phyloP scores from a whole-genome alignment of 208 protist species.

The Phytomonas francai region DNA sequence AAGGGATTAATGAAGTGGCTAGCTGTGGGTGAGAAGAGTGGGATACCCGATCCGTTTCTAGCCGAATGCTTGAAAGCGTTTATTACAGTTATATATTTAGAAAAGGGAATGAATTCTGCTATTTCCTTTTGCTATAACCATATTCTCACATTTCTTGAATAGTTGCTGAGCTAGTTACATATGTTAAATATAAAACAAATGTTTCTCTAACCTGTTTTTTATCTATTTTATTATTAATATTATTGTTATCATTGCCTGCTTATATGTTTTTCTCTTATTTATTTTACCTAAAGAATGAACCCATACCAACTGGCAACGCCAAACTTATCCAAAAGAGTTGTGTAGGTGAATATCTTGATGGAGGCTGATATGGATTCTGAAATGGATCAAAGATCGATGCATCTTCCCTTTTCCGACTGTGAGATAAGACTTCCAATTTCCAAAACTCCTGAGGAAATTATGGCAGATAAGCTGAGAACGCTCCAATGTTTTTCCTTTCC shows the following conservation, averaged over 20 bases:
- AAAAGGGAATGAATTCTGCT: conserved; percentile 42
- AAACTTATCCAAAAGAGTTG: neutral
- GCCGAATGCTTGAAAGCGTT: conserved; percentile 68
- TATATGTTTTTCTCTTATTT: neutral
- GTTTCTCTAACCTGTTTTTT: neutral
- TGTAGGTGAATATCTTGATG: conserved; percentile 4
- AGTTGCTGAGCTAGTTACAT: neutral
- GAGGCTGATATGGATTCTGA: neutral
- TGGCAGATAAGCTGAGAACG: conserved; percentile 45
- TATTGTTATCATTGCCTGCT: neutral
- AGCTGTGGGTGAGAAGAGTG: conserved; percentile 20
- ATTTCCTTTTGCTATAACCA: conserved; percentile 23
- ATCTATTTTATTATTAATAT: conserved; percentile 8
- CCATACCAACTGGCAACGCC: neutral
- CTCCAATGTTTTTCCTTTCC: conserved; percentile 50
- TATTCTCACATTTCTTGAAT: conserved; percentile 3
- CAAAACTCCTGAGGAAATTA: conserved; percentile 61
- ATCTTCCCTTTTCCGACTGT: conserved; percentile 36
- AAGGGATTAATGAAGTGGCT: conserved; percentile 57
- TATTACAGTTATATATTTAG: conserved; percentile 59
- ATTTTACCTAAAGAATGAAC: conserved; percentile 1
- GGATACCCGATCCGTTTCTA: conserved; percentile 63
- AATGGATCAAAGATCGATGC: conserved; percentile 15
- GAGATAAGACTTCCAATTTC: conserved; percentile 43
- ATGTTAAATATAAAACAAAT: conserved; percentile 5